phyloP scores from a whole-genome alignment of 495 filamentous ascomycete genomes.

The Hypomontagnella submonticulosa region DNA sequence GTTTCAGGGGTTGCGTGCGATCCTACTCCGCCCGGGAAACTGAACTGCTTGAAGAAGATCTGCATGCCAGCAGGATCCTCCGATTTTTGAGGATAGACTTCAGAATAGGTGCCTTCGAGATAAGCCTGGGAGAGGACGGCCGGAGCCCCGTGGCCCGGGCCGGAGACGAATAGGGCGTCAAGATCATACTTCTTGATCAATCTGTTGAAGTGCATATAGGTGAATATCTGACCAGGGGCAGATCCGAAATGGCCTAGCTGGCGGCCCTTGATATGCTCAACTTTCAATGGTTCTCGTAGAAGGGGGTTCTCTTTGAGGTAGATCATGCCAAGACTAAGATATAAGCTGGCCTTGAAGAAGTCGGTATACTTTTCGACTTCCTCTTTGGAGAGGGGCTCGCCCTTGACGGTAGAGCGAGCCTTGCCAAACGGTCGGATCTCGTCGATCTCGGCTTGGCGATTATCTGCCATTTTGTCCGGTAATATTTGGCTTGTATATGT shows the following conservation, averaged over 20 bases:
- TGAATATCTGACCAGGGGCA: conserved; percentile 77
- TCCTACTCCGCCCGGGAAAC: conserved; percentile 78
- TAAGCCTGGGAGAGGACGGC: conserved; percentile 77
- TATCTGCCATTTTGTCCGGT: conserved; percentile 49
- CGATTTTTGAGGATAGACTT: conserved; percentile 74
- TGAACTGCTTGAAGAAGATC: conserved; percentile 81
- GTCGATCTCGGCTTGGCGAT: conserved; percentile 49
- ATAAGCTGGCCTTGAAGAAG: conserved; percentile 77
- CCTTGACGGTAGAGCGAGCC: conserved; percentile 71
- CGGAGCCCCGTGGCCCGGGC: conserved; percentile 78
- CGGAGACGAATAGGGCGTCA: conserved; percentile 74
- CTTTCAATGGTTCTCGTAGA: conserved; percentile 69
- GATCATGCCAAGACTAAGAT: conserved; percentile 79
- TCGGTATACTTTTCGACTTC: conserved; percentile 72
- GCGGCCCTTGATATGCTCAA: conserved; percentile 73
- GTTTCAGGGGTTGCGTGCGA: conserved; percentile 80
- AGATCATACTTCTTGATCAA: conserved; percentile 80
- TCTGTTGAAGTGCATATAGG: conserved; percentile 81
- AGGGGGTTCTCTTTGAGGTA: conserved; percentile 76
- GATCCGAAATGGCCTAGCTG: conserved; percentile 80
- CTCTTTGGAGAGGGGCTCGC: conserved; percentile 66
- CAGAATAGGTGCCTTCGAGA: conserved; percentile 77
- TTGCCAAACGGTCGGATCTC: conserved; percentile 71
- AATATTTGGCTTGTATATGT: conserved; percentile 9
- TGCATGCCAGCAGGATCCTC: conserved; percentile 72